phyloP scores from a whole-genome alignment of 169 alveolate genomes.

The Cryptosporidium meleagridis region DNA sequence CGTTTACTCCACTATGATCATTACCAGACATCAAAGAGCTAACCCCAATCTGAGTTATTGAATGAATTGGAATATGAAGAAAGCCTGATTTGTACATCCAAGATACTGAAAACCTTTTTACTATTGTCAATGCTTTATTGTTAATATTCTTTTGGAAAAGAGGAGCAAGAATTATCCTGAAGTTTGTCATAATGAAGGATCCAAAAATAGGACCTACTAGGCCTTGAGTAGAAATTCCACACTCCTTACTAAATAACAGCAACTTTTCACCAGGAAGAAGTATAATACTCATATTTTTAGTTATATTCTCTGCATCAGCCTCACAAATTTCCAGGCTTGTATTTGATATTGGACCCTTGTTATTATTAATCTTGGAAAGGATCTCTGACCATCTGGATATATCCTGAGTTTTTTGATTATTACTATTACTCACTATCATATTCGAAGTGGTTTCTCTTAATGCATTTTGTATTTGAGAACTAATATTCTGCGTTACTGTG shows the following conservation, averaged over 20 bases:
- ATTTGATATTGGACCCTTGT: slow-evolving; percentile 10
- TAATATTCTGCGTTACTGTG: slow-evolving; percentile 70
- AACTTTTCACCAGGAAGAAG: slow-evolving; percentile 51
- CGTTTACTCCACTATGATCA: not conserved
- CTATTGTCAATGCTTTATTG: slow-evolving; percentile 5
- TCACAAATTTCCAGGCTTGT: slow-evolving; percentile 3
- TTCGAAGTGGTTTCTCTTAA: slow-evolving; percentile 55
- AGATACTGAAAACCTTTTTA: not conserved
- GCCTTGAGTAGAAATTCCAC: slow-evolving; percentile 46
- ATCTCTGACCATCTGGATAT: slow-evolving; percentile 33
- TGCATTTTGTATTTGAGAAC: slow-evolving; percentile 71
- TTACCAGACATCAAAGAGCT: not conserved
- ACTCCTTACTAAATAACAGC: slow-evolving; percentile 14
- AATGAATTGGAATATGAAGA: slow-evolving; percentile 15
- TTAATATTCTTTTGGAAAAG: slow-evolving; percentile 29
- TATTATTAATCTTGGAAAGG: not conserved
- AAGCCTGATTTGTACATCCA: slow-evolving; percentile 72
- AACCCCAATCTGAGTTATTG: not conserved
- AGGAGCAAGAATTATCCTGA: slow-evolving; percentile 39
- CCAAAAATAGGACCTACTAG: slow-evolving; percentile 28
- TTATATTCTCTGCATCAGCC: slow-evolving; percentile 14
- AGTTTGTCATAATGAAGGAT: slow-evolving; percentile 44
- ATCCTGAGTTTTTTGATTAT: not conserved
- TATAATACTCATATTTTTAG: slow-evolving; percentile 26
- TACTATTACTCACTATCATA: slow-evolving; percentile 4